Percentiles rank a stretch among this genome's conserved stretches.
phyloP scores from a whole-genome alignment of 345 rosid genomes.

The Litchi chinensis region DNA sequence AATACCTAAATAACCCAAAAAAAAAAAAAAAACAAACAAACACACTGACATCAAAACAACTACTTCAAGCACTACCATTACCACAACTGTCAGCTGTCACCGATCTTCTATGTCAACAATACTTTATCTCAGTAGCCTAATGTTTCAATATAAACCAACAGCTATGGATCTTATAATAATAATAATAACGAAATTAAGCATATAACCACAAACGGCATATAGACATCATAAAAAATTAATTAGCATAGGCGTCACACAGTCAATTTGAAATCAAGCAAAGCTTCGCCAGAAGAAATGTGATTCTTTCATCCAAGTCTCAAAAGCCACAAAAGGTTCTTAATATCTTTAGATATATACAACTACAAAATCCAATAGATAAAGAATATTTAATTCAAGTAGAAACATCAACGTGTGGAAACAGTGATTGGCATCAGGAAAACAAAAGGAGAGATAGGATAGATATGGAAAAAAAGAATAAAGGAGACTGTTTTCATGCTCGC shows the following conservation, averaged over 20 bases:
- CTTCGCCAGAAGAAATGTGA: background rate
- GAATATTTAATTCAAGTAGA: background rate
- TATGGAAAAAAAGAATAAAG: background rate
- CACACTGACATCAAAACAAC: background rate
- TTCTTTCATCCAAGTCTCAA: background rate
- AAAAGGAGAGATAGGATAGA: background rate
- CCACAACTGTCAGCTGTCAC: too few species aligned
- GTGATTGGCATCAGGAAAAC: background rate
- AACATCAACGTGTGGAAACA: background rate
- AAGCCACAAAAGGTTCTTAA: background rate
- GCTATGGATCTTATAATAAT: background rate
- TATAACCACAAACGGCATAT: background rate
- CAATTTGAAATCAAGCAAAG: background rate
- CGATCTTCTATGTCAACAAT: background rate
- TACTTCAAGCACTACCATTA: background rate
- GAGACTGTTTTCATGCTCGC: background rate
- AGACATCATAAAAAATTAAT: background rate
- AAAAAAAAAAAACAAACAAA: background rate
- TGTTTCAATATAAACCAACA: background rate
- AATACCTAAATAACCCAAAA: background rate
- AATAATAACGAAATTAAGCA: background rate
- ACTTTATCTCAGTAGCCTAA: background rate
- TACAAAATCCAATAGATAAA: background rate
- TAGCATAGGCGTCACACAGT: background rate
- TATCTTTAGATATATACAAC: background rate